Evolutionary conservation across 2,329 filamentous ascomycete genomes (phyloP), one percentile per base, ranked within the genome.

Genomic region (Penicillium sp.): DNA sequence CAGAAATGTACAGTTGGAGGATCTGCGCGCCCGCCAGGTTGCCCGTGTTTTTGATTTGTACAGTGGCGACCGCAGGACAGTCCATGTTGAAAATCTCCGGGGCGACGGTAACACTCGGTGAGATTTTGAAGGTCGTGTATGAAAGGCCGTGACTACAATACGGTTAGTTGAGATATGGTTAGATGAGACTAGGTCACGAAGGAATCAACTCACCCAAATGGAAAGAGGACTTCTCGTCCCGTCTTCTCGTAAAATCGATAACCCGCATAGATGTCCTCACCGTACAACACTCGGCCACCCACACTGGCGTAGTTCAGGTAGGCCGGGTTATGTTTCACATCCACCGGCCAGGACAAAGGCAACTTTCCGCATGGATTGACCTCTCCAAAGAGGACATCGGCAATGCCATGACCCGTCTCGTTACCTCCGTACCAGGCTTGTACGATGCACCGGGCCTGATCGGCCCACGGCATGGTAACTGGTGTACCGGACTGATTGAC

Each of bases 341-440:
- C 76, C 50, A 75, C 77, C 0, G 90, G 89, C 74, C 91, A 91
- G 2, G 81, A 87, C 23, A 91, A 78, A 0, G 88, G 86, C 3
- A 91, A 77, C 69, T 90, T 90, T 14, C 85, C 89, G 41, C 82
- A 85, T 0, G 89, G 89, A 65, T 87, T 91, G 34, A 82, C 79
- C 51, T 85, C 81, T 38, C 88, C 89, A 55, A 89, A 88, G 1
- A 92, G 75, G 3, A 91, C 79, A 62, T 92, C 88, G 0, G 87
- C 88, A 60, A 93, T 86, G n/a, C 84, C 86, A 66, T 91, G 89
- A 6, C 89, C 89, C 1, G 86, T 88, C 74, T 93, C 89, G 63
- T 93, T 89, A 13, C 90, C 89, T 55, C 88, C 87, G 63, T 91
- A 92, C 88, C 89, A 93, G 2, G 88, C 88, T 65, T 91, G 87